Percentiles rank a stretch among this genome's conserved stretches.
These are phyloP conservation scores for Neonectria neomacrospora DNA, from an alignment of 2,329 filamentous ascomycete species.

Conservation along the genomic window DNA sequence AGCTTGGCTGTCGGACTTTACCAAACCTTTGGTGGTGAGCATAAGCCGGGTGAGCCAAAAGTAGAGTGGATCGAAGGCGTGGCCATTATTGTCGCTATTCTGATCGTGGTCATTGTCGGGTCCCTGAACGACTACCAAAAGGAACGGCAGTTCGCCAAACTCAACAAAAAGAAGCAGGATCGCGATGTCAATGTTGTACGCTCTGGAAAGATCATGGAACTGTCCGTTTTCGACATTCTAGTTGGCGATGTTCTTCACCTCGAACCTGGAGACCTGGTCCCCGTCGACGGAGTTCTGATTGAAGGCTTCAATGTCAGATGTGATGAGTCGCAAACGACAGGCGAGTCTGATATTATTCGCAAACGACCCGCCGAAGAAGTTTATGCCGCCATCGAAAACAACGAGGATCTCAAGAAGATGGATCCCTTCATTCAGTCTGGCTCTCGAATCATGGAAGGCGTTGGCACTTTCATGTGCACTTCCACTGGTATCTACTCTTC, in stretches of 20 bases:
- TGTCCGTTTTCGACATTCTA: constrained; percentile 76
- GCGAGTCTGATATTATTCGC: constrained; percentile 79
- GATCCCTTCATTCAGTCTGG: constrained; percentile 90
- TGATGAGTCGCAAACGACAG: constrained; percentile 82
- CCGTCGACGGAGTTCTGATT: constrained; percentile 79
- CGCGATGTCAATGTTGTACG: constrained; percentile 77
- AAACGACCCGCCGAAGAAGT: constrained; percentile 76
- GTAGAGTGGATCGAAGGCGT: constrained; percentile 87
- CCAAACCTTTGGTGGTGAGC: constrained; percentile 73
- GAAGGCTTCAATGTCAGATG: constrained; percentile 80
- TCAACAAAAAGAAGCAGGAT: constrained; percentile 84
- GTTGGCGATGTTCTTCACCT: constrained; percentile 77
- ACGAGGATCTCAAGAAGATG: constrained; percentile 75
- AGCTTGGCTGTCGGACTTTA: constrained; percentile 81
- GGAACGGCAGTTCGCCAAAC: constrained; percentile 80
- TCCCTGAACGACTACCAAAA: constrained; percentile 85
- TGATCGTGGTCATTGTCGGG: constrained; percentile 80
- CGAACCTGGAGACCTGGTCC: constrained; percentile 80
- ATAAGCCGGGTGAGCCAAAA: constrained; percentile 61
- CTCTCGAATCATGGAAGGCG: constrained; percentile 79
- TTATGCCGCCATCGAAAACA: constrained; percentile 73
- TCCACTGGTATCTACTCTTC: constrained; percentile 79
- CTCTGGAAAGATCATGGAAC: constrained; percentile 74
- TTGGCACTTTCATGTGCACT: constrained; percentile 79
- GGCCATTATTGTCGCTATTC: constrained; percentile 82